Conservation (phyloP, 208 protist species). For the Balamuthia mandrillaris region DNA sequence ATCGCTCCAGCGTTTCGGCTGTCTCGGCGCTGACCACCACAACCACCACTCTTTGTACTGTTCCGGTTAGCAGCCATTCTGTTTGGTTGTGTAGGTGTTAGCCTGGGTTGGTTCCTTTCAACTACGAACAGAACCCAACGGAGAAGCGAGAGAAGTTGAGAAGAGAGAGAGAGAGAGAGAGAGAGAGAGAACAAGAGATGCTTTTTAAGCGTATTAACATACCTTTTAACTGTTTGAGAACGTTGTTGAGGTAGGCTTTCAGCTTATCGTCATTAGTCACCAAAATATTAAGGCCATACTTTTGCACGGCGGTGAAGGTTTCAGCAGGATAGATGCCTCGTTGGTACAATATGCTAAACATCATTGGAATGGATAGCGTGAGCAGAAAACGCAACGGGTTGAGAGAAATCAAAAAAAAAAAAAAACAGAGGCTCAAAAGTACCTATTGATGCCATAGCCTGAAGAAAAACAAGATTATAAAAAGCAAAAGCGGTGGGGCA, state of each 20-base stretch:
- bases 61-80: slow-evolving; percentile 83
- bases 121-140: neutral
- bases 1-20: slow-evolving; percentile 85
- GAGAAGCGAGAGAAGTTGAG: neutral
- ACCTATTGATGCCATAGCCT: slow-evolving; percentile 73
- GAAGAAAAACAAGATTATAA: too few relatives aligned
- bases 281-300: slow-evolving; percentile 91
- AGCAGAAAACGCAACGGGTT: neutral
- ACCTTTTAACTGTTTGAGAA: slow-evolving; percentile 88
- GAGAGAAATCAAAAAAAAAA: neutral
- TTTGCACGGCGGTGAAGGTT: slow-evolving; percentile 84
- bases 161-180: neutral
- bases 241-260: slow-evolving; percentile 87
- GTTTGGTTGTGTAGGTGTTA: too few relatives aligned
- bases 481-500: too few relatives aligned
- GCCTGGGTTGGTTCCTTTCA: too few relatives aligned
- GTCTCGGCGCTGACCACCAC: slow-evolving; percentile 77
- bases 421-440: neutral
- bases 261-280: slow-evolving; percentile 90
- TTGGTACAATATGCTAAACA: slow-evolving; percentile 84
- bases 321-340: slow-evolving; percentile 95
- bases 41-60: slow-evolving; percentile 90
- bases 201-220: neutral
- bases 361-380: too few relatives aligned
- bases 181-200: neutral